Base-by-base conservation (phyloP, 441 rosid species). In the Omphalea diandra region DNA sequence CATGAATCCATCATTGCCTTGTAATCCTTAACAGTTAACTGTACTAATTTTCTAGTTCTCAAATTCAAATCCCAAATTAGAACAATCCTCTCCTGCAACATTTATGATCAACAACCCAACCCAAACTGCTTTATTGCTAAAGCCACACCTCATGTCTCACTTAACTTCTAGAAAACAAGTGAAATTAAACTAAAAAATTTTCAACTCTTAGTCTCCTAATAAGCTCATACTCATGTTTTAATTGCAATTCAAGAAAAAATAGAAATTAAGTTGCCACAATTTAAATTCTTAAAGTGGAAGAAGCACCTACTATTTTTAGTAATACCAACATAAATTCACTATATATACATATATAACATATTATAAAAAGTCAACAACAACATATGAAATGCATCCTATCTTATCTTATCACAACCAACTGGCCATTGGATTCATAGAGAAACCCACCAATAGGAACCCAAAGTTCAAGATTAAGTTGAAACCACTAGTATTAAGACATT, bases 171-270 rank as follows among this genome's bases (percentile, higher is more conserved):
- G 29, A 11, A 43, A 65, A 35, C 17, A 27, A 65, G 44, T 65
- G 31, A 65, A 33, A 50, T 50, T 9, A 20, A 65, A 46, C 69
- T 65, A 35, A 65, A 65, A 49, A n/a, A n/a, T n/a, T 47, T 46
- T 2, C 20, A 49, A 20, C 7, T 32, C 31, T 31, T 22, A 65
- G 46, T 36, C 32, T 12, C 44, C 57, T 5, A 29, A 17, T 8
- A 22, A 27, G 33, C 18, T 18, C 40, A 29, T 7, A 4, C 29
- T 44, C 0, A 43, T 5, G 24, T 44, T 24, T 14, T n/a, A 63
- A 44, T 27, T 11, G 7, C 18, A 20, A 44, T 3, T 26, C 5
- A 22, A n/a, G 7, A 33, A 47, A 27, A 2, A 63, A 63, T 14
- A 43, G 52, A 7, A 15, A 65, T 7, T 5, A 46, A 47, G 15